These are phyloP conservation scores for Sphagnum contortum DNA, from an alignment of 225 moss, liverwort and hornwort genomes.

Conservation along the genomic window DNA sequence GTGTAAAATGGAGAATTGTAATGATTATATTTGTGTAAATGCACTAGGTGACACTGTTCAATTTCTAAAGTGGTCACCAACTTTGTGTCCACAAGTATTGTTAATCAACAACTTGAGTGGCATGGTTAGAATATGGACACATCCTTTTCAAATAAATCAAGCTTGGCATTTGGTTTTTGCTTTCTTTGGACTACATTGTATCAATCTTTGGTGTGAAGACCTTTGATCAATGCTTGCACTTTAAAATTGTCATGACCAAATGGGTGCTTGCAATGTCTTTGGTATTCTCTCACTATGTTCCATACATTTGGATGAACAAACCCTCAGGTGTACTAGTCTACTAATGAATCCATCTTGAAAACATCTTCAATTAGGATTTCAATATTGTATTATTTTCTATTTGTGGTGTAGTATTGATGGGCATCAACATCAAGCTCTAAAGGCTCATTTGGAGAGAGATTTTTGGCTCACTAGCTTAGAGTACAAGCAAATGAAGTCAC, in stretches of 20 bases:
- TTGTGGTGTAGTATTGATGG: slow-evolving; percentile 68
- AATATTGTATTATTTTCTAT: too few species aligned
- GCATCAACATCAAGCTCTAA: slow-evolving; percentile 47
- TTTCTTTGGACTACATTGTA: too few species aligned
- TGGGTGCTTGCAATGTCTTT: slow-evolving; percentile 70
- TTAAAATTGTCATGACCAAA: slow-evolving; percentile 45
- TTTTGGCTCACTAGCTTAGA: slow-evolving; percentile 71
- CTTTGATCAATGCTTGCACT: too few species aligned
- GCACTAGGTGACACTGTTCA: slow-evolving; percentile 78
- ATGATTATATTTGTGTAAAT: slow-evolving; percentile 32
- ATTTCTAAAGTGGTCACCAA: slow-evolving; percentile 89
- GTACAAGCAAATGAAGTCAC: too few species aligned
- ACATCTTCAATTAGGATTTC: too few species aligned
- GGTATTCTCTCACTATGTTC: too few species aligned
- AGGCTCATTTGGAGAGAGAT: slow-evolving; percentile 78
- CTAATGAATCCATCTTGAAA: too few species aligned
- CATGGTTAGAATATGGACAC: slow-evolving; percentile 85
- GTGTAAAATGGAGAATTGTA: neutral
- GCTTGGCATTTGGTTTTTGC: neutral
- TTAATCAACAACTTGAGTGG: slow-evolving; percentile 70
- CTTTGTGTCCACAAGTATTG: slow-evolving; percentile 66
- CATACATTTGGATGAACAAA: too few species aligned
- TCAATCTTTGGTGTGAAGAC: too few species aligned
- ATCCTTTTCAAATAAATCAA: slow-evolving; percentile 63
- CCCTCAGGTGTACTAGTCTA: too few species aligned